Evolutionary conservation across 768 basidiomycete genomes (phyloP).

Genomic region (Artomyces pyxidatus): DNA sequence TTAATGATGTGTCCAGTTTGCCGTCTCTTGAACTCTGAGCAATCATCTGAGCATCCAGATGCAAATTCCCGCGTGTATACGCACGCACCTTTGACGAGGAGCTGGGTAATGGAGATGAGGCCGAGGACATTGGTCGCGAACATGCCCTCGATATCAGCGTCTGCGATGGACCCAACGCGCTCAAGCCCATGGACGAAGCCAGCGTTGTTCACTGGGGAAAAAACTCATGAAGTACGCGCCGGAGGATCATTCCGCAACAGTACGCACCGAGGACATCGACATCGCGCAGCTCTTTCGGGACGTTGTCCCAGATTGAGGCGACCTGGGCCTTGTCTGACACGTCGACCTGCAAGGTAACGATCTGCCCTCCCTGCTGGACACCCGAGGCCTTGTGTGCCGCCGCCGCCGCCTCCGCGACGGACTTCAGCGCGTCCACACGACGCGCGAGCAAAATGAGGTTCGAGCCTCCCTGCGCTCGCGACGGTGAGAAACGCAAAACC

Average conservation of each 20-base stretch:
- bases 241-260: background rate
- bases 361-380: conserved; percentile 67
- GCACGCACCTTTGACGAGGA: conserved; percentile 29
- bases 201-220: conserved; percentile 57
- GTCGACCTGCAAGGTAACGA: conserved; percentile 67
- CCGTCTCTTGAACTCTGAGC: conserved; percentile 21
- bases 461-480: conserved; percentile 56
- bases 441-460: conserved; percentile 84
- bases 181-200: conserved; percentile 89
- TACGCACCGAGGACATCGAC: conserved; percentile 77
- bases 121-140: conserved; percentile 60
- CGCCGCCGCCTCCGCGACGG: conserved; percentile 59
- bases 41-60: too few relatives aligned
- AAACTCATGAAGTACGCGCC: background rate
- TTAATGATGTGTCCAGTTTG: conserved; percentile 89
- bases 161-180: conserved; percentile 72
- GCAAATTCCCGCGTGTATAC: too few relatives aligned
- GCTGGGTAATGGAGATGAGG: conserved; percentile 75
- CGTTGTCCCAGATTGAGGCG: conserved; percentile 57
- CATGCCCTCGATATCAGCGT: conserved; percentile 67
- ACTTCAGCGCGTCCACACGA: conserved; percentile 60
- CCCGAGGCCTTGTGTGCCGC: conserved; percentile 69
- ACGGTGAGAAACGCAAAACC: background rate
- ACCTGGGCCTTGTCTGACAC: conserved; percentile 72
- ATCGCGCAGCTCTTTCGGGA: conserved; percentile 60